Evolutionary conservation across 2,329 filamentous ascomycete genomes (phyloP), one percentile per base, ranked within the genome.

Genomic region (Hypoxylon sp.): DNA sequence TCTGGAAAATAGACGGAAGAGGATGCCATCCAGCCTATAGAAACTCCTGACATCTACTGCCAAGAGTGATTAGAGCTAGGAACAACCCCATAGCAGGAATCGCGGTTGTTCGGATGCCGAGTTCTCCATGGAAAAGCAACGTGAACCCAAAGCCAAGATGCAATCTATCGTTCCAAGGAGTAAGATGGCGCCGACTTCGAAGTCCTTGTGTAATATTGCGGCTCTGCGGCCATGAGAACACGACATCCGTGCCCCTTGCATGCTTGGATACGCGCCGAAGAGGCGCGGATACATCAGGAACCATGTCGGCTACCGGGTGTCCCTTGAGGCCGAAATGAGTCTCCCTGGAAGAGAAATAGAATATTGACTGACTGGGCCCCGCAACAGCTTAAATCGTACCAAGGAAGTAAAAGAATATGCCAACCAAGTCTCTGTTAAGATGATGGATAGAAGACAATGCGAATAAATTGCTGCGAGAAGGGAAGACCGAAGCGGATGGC

Each of bases 201-300:
- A 50, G 50, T 32, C 19, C 23, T 53, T 32, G 48, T 28, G 36
- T 55, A 32, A 41, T 3, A 43, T 53, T 60, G 67, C 46, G 67
- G 67, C 63, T 67, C 63, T 56, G 60, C 49, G 19, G 38, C 25
- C 17, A 28, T 19, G 21, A 34, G 13, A 30, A 19, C 7, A 48
- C 38, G n/a, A 5, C 7, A 56, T 38, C 48, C 48, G 60, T 61
- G 60, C 63, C 51, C 46, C 51, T 36, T 38, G 52, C 56, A 28
- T 69, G 38, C 52, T 49, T 52, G 52, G 32, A 38, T 28, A 61
- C 19, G 60, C 48, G 50, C 52, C 36, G 21, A 25, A 23, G 38
- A 51, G 57, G 52, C 49, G 36, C 21, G 19, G 48, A 11, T 52
- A 23, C 32, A 48, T 34, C 36, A 25, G 5, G 14, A 23, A 11